These are phyloP conservation scores for Hymenoscyphus fraxineus DNA, from an alignment of 2,329 filamentous ascomycete genomes.

Conservation along the genomic window DNA sequence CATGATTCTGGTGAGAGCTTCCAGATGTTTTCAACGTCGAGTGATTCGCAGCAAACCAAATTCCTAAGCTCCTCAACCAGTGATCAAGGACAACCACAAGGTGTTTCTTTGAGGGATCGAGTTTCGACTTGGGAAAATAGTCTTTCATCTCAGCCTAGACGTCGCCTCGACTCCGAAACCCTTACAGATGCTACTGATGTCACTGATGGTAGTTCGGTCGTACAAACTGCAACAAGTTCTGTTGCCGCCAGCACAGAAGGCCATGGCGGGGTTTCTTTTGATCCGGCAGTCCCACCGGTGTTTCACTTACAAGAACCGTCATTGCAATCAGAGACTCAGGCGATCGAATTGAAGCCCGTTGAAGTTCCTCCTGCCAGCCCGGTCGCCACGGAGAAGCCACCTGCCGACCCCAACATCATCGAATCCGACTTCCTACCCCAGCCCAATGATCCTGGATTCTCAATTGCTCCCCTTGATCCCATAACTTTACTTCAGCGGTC, in stretches of 20 bases:
- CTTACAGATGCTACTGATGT: slow-evolving; percentile 10
- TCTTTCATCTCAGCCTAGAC: slow-evolving; percentile 15
- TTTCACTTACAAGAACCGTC: slow-evolving; percentile 30
- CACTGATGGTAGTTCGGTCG: slow-evolving; percentile 15
- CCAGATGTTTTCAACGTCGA: slow-evolving; percentile 56
- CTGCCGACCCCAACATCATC: slow-evolving; percentile 39
- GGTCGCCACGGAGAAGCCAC: slow-evolving; percentile 19
- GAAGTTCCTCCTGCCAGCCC: slow-evolving; percentile 15
- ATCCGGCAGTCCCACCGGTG: slow-evolving; percentile 21
- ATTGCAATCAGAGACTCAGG: slow-evolving; percentile 11
- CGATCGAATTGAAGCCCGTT: slow-evolving; percentile 6
- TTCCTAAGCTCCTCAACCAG: slow-evolving; percentile 38
- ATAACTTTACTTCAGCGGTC: slow-evolving; percentile 51
- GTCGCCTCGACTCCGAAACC: slow-evolving; percentile 26
- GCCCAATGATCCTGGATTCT: slow-evolving; percentile 53
- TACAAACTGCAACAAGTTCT: slow-evolving; percentile 13
- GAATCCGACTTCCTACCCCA: slow-evolving; percentile 59
- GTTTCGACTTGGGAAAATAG: slow-evolving; percentile 33
- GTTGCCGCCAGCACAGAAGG: slow-evolving; percentile 7
- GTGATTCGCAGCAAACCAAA: slow-evolving; percentile 41
- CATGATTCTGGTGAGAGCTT: slow-evolving; percentile 59
- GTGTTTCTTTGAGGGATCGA: slow-evolving; percentile 23
- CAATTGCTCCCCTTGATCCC: slow-evolving; percentile 53
- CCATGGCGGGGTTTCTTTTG: slow-evolving; percentile 11
- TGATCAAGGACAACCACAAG: slow-evolving; percentile 17